These are phyloP conservation scores for Rhizophagus clarus DNA, from an alignment of 192 early-diverging fungal species.

Conservation along the genomic window DNA sequence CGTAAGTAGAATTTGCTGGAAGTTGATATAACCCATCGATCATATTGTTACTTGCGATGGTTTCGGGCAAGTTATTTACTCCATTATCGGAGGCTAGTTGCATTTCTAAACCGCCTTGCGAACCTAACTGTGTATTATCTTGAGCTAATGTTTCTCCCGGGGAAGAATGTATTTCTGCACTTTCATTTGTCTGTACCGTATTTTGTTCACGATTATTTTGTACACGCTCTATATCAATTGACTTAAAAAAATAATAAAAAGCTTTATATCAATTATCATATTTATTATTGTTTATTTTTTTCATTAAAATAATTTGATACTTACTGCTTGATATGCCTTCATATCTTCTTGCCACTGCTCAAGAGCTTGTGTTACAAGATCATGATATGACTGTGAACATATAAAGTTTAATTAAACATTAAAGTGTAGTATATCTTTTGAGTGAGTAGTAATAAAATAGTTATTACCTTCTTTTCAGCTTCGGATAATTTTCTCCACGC, in stretches of 20 bases:
- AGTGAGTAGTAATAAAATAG: not conserved
- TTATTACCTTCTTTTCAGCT: conserved; percentile 38
- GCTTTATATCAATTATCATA: not conserved
- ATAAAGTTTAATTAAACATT: no score
- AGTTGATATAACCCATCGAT: not conserved
- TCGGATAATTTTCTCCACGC: conserved; percentile 46
- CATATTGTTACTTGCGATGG: not conserved
- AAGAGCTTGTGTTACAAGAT: not conserved
- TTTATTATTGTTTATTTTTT: not conserved
- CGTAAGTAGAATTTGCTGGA: not conserved
- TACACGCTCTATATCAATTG: not conserved
- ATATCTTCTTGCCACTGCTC: not conserved
- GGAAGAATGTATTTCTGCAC: not conserved
- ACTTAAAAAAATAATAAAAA: not conserved
- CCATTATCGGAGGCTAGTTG: not conserved
- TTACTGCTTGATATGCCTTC: not conserved
- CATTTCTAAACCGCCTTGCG: not conserved
- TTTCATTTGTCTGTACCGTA: not conserved
- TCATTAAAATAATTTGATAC: not conserved
- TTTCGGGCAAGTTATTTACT: not conserved
- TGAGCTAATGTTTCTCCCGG: not conserved
- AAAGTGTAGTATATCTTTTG: not conserved
- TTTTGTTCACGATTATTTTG: not conserved
- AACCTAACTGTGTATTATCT: not conserved
- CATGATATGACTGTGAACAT: not conserved